Percentiles rank a stretch among this genome's conserved stretches.
phyloP scores from a whole-genome alignment of 2,329 filamentous ascomycete genomes.

The Trichoderma sp. region DNA sequence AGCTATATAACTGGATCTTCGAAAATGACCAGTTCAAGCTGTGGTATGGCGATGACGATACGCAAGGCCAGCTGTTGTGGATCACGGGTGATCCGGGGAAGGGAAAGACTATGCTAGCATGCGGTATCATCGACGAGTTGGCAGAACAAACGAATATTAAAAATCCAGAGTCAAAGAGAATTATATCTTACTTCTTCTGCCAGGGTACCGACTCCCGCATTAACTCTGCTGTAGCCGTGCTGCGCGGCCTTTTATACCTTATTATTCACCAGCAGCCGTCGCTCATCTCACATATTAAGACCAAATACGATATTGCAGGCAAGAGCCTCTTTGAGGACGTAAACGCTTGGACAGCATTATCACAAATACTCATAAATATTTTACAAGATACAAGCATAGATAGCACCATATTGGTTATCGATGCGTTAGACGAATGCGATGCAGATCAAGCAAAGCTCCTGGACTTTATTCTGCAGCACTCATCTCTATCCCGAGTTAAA shows the following conservation, averaged over 20 bases:
- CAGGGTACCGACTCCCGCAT: slow-evolving; percentile 28
- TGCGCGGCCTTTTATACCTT: slow-evolving; percentile 43
- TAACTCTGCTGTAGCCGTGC: slow-evolving; percentile 39
- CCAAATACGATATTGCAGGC: slow-evolving; percentile 28
- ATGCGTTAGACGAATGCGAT: not conserved
- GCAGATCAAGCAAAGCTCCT: not conserved
- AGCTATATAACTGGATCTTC: slow-evolving; percentile 36
- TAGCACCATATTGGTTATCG: not conserved
- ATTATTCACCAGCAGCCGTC: slow-evolving; percentile 34
- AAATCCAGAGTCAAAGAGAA: not conserved
- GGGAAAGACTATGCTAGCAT: slow-evolving; percentile 44
- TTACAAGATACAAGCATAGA: slow-evolving; percentile 36
- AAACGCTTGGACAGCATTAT: slow-evolving; percentile 38
- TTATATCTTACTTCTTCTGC: slow-evolving; percentile 19
- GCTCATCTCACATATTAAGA: slow-evolving; percentile 35
- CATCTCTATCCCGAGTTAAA: not conserved
- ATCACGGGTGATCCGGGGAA: slow-evolving; percentile 41
- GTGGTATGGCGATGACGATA: slow-evolving; percentile 15
- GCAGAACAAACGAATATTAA: not conserved
- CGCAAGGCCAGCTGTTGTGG: slow-evolving; percentile 33
- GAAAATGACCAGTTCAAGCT: slow-evolving; percentile 26
- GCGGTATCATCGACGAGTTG: slow-evolving; percentile 32
- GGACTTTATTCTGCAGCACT: not conserved
- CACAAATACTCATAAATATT: slow-evolving; percentile 33
- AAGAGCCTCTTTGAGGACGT: slow-evolving; percentile 38